A percentile compares a stretch with the other conserved stretches of the same genome.
phyloP scores from a whole-genome alignment of 441 rosid species.

The Macaranga tanarius region DNA sequence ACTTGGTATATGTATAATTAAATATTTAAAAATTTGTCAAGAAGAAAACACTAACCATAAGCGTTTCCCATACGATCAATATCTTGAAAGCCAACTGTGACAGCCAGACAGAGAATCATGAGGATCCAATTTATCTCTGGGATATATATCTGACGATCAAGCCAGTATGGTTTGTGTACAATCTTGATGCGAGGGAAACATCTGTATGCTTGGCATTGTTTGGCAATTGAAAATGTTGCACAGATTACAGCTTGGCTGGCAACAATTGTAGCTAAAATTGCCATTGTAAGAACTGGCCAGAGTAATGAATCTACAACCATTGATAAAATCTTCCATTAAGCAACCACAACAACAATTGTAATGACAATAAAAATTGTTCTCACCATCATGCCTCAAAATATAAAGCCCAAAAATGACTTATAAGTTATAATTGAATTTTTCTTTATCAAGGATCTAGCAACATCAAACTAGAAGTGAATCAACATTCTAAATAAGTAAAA shows the following conservation, averaged over 20 bases:
- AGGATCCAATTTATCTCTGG: constrained; percentile 95
- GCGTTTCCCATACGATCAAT: constrained; percentile 66
- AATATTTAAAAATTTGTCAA: not conserved
- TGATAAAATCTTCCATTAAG: constrained; percentile 12
- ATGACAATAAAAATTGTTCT: not conserved
- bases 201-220: constrained; percentile 79
- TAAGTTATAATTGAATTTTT: not conserved
- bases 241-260: constrained; percentile 81
- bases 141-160: constrained; percentile 73
- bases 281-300: constrained; percentile 75
- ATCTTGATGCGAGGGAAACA: constrained; percentile 93
- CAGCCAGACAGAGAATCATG: constrained; percentile 72
- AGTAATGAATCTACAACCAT: constrained; percentile 50
- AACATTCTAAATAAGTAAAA: not conserved
- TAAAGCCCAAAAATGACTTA: constrained; percentile 14
- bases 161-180: constrained; percentile 80
- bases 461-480: constrained; percentile 4
- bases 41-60: constrained; percentile 51
- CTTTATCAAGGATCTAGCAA: not conserved
- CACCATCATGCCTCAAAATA: not conserved
- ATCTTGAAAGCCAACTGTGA: constrained; percentile 59
- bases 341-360: constrained; percentile 5
- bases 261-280: constrained; percentile 72
- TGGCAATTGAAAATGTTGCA: constrained; percentile 70
- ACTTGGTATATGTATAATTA: not conserved